Evolutionary conservation across 495 filamentous ascomycete genomes (phyloP).

Genomic region (Penicillium ucsense): DNA sequence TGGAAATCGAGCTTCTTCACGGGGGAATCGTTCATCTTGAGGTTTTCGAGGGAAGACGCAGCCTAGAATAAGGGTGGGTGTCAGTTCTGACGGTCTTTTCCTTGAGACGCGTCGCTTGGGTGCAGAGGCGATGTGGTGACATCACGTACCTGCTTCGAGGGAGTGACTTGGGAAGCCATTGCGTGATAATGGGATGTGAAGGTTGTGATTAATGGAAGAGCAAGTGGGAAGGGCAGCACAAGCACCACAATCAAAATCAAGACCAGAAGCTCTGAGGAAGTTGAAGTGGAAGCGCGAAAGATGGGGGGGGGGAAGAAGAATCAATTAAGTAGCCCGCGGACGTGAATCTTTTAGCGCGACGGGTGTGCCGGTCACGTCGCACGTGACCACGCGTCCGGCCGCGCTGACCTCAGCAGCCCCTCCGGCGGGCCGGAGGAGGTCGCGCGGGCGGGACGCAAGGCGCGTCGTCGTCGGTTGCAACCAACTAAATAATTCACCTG

Average conservation of each 20-base stretch:
- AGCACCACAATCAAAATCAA: slow-evolving; percentile 11
- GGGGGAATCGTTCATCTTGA: slow-evolving; percentile 87
- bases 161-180: slow-evolving; percentile 69
- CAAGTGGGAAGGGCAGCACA: slow-evolving; percentile 8
- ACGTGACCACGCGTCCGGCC: slow-evolving; percentile 28
- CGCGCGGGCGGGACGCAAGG: slow-evolving; percentile 5
- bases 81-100: slow-evolving; percentile 13
- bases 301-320: slow-evolving; percentile 18
- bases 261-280: slow-evolving; percentile 13
- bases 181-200: slow-evolving; percentile 17
- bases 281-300: slow-evolving; percentile 21
- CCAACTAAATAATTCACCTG: background rate
- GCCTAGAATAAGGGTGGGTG: slow-evolving; percentile 41
- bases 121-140: slow-evolving; percentile 28
- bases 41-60: slow-evolving; percentile 71
- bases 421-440: background rate
- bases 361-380: slow-evolving; percentile 32
- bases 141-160: slow-evolving; percentile 73
- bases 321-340: slow-evolving; percentile 21
- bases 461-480: slow-evolving; percentile 7
- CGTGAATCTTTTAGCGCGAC: slow-evolving; percentile 36
- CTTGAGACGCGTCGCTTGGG: slow-evolving; percentile 25
- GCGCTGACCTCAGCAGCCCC: slow-evolving; percentile 2
- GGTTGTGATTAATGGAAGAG: slow-evolving; percentile 5
- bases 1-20: slow-evolving; percentile 80